Evolutionary conservation across 768 basidiomycete genomes (phyloP).

Genomic region (Holtermannia corniformis): DNA sequence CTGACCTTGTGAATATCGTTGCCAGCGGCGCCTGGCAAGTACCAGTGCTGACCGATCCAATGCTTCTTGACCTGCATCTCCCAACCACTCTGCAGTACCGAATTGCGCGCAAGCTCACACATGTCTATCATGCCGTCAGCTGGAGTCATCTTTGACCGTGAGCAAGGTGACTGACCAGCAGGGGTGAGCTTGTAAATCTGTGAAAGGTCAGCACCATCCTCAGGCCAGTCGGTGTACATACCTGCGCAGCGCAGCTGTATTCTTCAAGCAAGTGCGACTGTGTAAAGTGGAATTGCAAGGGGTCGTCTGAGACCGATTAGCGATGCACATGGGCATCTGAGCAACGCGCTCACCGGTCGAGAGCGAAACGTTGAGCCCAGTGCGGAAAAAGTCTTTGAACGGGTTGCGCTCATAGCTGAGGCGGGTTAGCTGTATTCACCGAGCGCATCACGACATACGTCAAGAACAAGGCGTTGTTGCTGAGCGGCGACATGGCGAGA

Average conservation of each 20-base stretch:
- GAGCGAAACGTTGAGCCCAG: conserved; percentile 83
- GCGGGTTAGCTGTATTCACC: not conserved
- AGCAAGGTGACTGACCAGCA: conserved; percentile 16
- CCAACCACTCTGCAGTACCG: conserved; percentile 90
- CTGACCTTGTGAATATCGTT: conserved; percentile 90
- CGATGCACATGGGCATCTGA: conserved; percentile 30
- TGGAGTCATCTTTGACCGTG: not conserved
- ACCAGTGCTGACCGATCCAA: conserved; percentile 78
- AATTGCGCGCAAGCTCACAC: conserved; percentile 96
- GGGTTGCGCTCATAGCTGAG: conserved; percentile 94
- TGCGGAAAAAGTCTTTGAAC: conserved; percentile 91
- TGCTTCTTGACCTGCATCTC: conserved; percentile 92
- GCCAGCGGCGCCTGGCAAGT: conserved; percentile 79
- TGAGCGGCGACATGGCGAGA: conserved; percentile 94
- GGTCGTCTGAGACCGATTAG: conserved; percentile 18
- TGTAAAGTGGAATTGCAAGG: conserved; percentile 87
- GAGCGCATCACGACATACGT: too few relatives aligned
- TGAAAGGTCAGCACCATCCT: too few relatives aligned
- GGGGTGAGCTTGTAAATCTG: conserved; percentile 93
- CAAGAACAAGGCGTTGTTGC: conserved; percentile 94
- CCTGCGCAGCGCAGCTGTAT: conserved; percentile 95
- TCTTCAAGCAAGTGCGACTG: conserved; percentile 71
- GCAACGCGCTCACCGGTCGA: conserved; percentile 71
- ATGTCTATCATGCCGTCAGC: conserved; percentile 43
- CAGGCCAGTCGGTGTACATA: too few relatives aligned